Base-by-base conservation (phyloP, 1,284 basidiomycete species). In the Cutaneotrichosporon dermatis region DNA sequence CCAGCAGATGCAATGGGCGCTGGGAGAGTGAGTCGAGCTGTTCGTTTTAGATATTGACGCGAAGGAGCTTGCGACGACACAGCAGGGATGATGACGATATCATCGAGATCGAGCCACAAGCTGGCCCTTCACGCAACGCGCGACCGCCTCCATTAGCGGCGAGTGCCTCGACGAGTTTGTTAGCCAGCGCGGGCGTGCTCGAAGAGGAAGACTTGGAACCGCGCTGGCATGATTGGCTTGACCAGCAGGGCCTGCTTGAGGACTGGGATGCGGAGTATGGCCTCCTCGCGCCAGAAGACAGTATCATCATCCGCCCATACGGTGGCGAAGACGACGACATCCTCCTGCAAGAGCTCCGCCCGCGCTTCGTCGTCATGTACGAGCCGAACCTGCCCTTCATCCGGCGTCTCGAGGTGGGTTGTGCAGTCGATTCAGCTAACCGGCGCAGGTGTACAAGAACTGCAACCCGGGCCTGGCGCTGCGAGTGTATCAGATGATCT, bases 401-500 rank as follows among this genome's bases (percentile, higher is more conserved):
- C 42, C 83, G 96, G 34, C 84, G 95, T 0, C 83, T 99, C 42
- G 95, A 99, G 83, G 92, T 92, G 59, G 64, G 81, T 64, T 43
- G 9, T 6, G 2, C 36, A 0, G 12, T 11, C 1, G n/a, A 11
- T 2, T 8, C 6, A 13, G 12, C 50, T 59, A 16, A 60, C 43
- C n/a, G 6, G 43, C 3, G 35, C 66, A 93, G 92, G 86, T 92
- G 5, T 93, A 94, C 76, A 85, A 88, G 69, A 88, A 87, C 65
- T 84, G 87, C 4, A 87, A 88, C 75, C 87, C 88, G 1, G 89
- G 88, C 0, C 78, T 93, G 4, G 86, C 84, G 0, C 85, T 98
- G 1, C 83, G 93, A n/a, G 89, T 97, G 4, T 99, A 99, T 75
- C 94, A 98, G 74, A 87, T 98, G 86, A 82, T 92, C 15, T 98